phyloP scores from a whole-genome alignment of 768 basidiomycete species.

The Leccinum subgranulosum region DNA sequence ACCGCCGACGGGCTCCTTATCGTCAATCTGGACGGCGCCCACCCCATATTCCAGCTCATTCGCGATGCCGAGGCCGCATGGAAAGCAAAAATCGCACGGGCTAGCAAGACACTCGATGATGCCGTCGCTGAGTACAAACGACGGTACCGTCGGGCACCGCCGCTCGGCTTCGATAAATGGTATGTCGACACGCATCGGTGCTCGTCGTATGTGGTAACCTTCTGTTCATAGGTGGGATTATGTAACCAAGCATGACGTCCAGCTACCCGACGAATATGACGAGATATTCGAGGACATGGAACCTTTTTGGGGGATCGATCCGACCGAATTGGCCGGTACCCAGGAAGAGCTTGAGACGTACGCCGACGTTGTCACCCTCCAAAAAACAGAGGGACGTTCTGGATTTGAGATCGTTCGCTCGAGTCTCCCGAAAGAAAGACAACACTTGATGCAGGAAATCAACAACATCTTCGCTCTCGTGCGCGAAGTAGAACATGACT shows the following conservation, averaged over 20 bases:
- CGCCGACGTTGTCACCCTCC: conserved; percentile 18
- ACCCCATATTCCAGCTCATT: conserved; percentile 45
- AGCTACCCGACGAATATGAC: conserved; percentile 47
- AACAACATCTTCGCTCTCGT: conserved; percentile 23
- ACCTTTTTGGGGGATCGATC: conserved; percentile 37
- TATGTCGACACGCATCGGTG: conserved; percentile 12
- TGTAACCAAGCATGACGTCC: conserved; percentile 36
- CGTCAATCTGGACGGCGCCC: conserved; percentile 34
- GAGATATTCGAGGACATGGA: conserved; percentile 39
- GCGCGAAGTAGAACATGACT: conserved; percentile 21
- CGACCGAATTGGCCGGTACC: conserved; percentile 18
- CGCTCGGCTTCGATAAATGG: conserved; percentile 44
- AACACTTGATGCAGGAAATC: neutral
- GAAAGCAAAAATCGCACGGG: conserved; percentile 31
- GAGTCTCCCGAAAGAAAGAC: conserved; percentile 3
- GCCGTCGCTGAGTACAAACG: conserved; percentile 39
- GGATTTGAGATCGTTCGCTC: conserved; percentile 16
- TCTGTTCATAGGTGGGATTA: conserved; percentile 39
- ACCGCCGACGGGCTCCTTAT: conserved; percentile 31
- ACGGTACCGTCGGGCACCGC: conserved; percentile 35
- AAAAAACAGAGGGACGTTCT: conserved; percentile 13
- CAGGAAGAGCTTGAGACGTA: conserved; percentile 22
- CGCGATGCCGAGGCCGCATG: conserved; percentile 35
- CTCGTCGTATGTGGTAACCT: neutral
- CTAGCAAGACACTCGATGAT: conserved; percentile 36